Evolutionary conservation across 805 yeast species (phyloP), one percentile per base, ranked within the genome.

Genomic region (Yamadazyma endophytica): DNA sequence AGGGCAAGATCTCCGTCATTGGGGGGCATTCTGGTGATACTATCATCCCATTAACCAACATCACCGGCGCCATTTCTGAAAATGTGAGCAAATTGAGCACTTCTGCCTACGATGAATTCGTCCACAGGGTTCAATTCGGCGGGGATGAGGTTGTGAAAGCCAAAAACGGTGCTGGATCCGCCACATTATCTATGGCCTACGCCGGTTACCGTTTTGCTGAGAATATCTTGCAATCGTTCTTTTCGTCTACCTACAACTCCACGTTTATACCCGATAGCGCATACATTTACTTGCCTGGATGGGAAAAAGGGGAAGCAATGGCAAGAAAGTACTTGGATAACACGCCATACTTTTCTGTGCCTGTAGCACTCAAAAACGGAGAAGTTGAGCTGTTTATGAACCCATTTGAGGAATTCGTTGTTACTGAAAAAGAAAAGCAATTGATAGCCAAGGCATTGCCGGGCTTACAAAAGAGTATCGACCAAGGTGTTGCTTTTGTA

Each of bases 81-180:
- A 42, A 46, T 25, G 49, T 40, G 2, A 11, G 18, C 5, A 18
- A 21, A 6, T 43, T 49, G 15, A 31, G 35, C 24, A 24, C 36
- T 15, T 21, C 36, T 17, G 35, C 40, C 9, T 52, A 52, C 35
- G 44, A 52, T 9, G 46, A 47, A 21, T 63, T 66, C 46, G 47
- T 65, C 35, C 51, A 62, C 49, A 52, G 73, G 42, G 73, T 66
- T 22, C 73, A 65, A 46, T 66, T 58, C 40, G 95, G 95, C 40
- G 97, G 97, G 55, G 97, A 89, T 57, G 97, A 90, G 63, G 95
- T 89, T 28, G 97, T 89, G 43, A 71, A 83, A 66, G 97, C 97
- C 35, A 89, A 89, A 69, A 82, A 85, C 49, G 97, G 97, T 43
- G 80, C 80, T 31, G 97, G 97, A 24, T 85, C 96, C 29, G 97